phyloP scores from a whole-genome alignment of 345 rosid species.

The Corymbia maculata region DNA sequence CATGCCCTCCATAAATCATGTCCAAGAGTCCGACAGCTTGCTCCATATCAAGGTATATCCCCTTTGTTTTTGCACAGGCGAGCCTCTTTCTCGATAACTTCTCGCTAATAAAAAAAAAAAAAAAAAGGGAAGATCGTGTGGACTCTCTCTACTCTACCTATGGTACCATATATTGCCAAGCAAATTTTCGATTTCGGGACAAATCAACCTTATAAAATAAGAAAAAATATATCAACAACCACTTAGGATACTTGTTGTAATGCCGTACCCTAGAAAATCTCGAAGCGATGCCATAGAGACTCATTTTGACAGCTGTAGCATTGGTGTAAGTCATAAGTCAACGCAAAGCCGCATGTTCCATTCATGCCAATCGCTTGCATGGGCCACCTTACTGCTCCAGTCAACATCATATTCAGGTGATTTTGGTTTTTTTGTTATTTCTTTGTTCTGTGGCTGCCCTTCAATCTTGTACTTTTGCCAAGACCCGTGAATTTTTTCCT shows the following conservation, averaged over 20 bases:
- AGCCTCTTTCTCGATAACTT: background rate
- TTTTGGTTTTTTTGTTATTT: background rate
- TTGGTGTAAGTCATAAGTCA: background rate
- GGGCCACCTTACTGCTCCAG: background rate
- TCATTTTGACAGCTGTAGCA: no score
- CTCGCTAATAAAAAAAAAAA: background rate
- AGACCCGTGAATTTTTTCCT: background rate
- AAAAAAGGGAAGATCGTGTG: background rate
- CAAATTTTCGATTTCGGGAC: background rate
- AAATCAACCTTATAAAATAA: background rate
- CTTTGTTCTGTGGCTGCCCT: background rate
- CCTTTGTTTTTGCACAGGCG: background rate
- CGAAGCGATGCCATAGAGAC: background rate
- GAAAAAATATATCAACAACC: background rate
- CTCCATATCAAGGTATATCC: background rate
- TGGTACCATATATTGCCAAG: background rate
- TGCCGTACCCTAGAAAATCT: background rate
- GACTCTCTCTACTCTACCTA: background rate
- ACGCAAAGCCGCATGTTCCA: background rate
- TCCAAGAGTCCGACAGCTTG: rapidly evolving
- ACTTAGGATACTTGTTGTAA: background rate
- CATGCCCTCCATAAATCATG: background rate
- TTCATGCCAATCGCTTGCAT: background rate
- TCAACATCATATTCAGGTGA: background rate
- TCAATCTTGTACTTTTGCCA: background rate